Evolutionary conservation across 768 basidiomycete species (phyloP).

Genomic region (Gloeopeniophorella convolvens): DNA sequence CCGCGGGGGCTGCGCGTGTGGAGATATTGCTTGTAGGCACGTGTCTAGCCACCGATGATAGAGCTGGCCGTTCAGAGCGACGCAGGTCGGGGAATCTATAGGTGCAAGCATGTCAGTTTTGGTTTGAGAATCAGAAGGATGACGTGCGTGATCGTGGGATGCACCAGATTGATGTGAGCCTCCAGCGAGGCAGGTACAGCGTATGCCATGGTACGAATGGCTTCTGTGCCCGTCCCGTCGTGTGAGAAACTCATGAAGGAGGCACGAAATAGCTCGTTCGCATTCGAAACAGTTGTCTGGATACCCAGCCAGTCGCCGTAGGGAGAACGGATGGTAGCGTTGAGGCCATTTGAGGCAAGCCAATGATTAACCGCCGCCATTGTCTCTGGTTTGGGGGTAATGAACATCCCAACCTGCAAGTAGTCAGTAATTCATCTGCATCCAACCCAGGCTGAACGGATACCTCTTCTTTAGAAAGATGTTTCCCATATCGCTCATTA

Average conservation of each 20-base stretch:
- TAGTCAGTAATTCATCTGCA: not conserved
- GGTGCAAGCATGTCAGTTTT: not conserved
- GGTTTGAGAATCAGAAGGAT: not conserved
- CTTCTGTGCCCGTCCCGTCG: conserved; percentile 11
- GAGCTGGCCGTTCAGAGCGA: not conserved
- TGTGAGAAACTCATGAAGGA: conserved; percentile 18
- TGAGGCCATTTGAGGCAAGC: conserved; percentile 16
- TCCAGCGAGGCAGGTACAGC: conserved; percentile 19
- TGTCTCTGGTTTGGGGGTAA: conserved; percentile 16
- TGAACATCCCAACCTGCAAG: conserved; percentile 18
- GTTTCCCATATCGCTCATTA: not conserved
- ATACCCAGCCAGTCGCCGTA: conserved; percentile 22
- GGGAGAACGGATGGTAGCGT: conserved; percentile 5
- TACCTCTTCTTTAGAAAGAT: conserved; percentile 5
- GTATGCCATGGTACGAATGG: conserved; percentile 20
- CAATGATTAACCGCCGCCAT: conserved; percentile 13
- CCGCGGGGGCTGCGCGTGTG: not conserved
- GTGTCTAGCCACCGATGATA: not conserved
- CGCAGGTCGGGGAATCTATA: not conserved
- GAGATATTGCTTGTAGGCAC: not conserved
- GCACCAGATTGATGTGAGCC: conserved; percentile 17
- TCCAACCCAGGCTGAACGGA: not conserved
- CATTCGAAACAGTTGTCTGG: conserved; percentile 14
- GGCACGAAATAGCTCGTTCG: conserved; percentile 18
- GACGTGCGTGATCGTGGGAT: conserved; percentile 20